A percentile compares a stretch with the other conserved stretches of the same genome.
phyloP scores from a whole-genome alignment of 768 basidiomycete genomes.

The Tricholoma hemisulphureum region DNA sequence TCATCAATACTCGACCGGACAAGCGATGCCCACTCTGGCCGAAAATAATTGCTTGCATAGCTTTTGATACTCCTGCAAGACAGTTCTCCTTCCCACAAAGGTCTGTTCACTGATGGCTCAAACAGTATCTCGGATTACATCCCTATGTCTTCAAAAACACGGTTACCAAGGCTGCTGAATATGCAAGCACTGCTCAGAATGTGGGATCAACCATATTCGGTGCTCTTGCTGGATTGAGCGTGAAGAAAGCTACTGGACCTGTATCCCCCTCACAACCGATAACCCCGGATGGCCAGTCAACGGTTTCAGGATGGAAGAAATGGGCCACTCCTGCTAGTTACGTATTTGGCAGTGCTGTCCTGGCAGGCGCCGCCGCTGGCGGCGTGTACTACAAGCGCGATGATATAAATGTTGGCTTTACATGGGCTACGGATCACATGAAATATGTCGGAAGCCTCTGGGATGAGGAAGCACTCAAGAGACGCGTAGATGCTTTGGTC shows the following conservation, averaged over 20 bases:
- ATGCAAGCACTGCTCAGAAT: conserved; percentile 63
- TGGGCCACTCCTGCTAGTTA: conserved; percentile 68
- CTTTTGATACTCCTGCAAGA: conserved; percentile 89
- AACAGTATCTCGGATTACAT: conserved; percentile 85
- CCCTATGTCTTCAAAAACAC: conserved; percentile 83
- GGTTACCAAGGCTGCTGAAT: conserved; percentile 70
- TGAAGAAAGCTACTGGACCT: conserved; percentile 40
- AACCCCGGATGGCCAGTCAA: conserved; percentile 28
- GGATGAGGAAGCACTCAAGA: conserved; percentile 65
- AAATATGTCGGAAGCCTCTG: conserved; percentile 85
- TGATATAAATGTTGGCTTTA: conserved; percentile 66
- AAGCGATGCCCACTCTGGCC: conserved; percentile 78
- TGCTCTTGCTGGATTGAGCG: conserved; percentile 50
- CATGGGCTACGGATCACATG: conserved; percentile 85
- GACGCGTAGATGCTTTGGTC: conserved; percentile 61
- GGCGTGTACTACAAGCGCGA: conserved; percentile 81
- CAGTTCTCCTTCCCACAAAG: not conserved
- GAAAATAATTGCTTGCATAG: conserved; percentile 76
- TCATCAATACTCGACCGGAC: conserved; percentile 66
- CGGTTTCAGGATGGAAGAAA: conserved; percentile 50
- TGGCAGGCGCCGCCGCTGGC: conserved; percentile 83
- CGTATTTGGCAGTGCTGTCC: conserved; percentile 67
- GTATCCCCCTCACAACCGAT: conserved; percentile 21
- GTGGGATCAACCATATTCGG: conserved; percentile 62
- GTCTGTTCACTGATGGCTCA: conserved; percentile 3